Evolutionary conservation across 2,329 filamentous ascomycete genomes (phyloP).

Genomic region (Pseudogymnoascus sp.): DNA sequence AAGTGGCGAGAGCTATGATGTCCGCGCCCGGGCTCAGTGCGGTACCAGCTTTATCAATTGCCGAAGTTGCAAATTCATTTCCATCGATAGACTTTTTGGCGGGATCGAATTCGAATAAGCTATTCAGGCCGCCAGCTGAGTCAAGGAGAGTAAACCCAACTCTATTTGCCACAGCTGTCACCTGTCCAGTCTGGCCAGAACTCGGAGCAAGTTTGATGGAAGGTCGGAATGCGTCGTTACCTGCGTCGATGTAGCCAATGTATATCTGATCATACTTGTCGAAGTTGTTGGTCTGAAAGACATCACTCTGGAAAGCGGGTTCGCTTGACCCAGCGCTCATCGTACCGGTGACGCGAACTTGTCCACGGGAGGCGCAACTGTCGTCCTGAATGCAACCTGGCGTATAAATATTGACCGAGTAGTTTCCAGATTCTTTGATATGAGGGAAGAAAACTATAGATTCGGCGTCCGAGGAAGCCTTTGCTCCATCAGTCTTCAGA

Average conservation of each 20-base stretch:
- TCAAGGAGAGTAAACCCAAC: slow-evolving; percentile 69
- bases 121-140: slow-evolving; percentile 75
- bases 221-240: slow-evolving; percentile 64
- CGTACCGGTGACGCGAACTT: slow-evolving; percentile 69
- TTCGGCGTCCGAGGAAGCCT: slow-evolving; percentile 48
- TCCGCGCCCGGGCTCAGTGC: slow-evolving; percentile 58
- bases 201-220: slow-evolving; percentile 68
- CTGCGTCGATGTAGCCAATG: slow-evolving; percentile 73
- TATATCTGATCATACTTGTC: slow-evolving; percentile 96
- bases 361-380: slow-evolving; percentile 67
- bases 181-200: slow-evolving; percentile 48
- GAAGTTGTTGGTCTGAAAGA: slow-evolving; percentile 89
- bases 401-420: slow-evolving; percentile 84
- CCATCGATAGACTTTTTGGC: slow-evolving; percentile 47
- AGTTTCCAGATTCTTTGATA: slow-evolving; percentile 82
- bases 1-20: slow-evolving; percentile 59
- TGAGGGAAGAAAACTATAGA: slow-evolving; percentile 75
- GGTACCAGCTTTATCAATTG: slow-evolving; percentile 67
- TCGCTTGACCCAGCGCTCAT: slow-evolving; percentile 45
- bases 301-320: slow-evolving; percentile 45
- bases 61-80: slow-evolving; percentile 58
- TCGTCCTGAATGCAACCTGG: slow-evolving; percentile 79
- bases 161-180: slow-evolving; percentile 83
- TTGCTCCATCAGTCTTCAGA: slow-evolving; percentile 48
- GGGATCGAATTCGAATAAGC: slow-evolving; percentile 82